A percentile compares a stretch with the other conserved stretches of the same genome.
Conservation (phyloP, 768 basidiomycete species). For the Mrakia blollopis region DNA sequence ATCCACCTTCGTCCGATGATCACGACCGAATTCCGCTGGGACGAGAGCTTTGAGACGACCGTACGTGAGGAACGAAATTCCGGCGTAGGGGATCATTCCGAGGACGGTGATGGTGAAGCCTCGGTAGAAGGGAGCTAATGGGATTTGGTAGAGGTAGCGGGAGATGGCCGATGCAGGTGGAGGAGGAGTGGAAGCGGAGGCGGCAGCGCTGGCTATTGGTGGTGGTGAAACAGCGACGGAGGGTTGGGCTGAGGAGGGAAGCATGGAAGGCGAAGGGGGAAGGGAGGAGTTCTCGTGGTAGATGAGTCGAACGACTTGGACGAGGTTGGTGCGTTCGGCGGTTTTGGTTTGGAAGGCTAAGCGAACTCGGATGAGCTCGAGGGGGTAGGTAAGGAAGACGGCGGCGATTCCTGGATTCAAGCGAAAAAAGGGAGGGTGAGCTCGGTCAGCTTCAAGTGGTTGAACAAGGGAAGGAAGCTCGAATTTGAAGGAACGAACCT, state of each 20-base stretch:
- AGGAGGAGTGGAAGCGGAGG: constrained; percentile 36
- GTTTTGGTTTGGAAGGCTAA: constrained; percentile 74
- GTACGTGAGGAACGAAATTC: constrained; percentile 90
- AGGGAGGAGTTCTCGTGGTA: constrained; percentile 58
- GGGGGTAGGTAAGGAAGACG: constrained; percentile 87
- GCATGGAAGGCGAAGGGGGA: not conserved
- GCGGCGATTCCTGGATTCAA: constrained; percentile 69
- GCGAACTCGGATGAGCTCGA: constrained; percentile 91
- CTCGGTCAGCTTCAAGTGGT: constrained; percentile 19
- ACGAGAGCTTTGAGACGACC: constrained; percentile 59
- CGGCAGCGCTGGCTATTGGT: constrained; percentile 26
- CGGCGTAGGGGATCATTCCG: constrained; percentile 94
- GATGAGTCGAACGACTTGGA: constrained; percentile 52
- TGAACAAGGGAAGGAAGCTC: constrained; percentile 17
- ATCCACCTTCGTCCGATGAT: constrained; percentile 56
- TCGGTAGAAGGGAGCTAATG: constrained; percentile 64
- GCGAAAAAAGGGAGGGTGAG: constrained; percentile 7
- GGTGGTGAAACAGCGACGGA: constrained; percentile 33
- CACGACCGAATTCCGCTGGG: constrained; percentile 35
- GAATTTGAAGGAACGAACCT: constrained; percentile 49
- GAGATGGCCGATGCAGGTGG: constrained; percentile 15
- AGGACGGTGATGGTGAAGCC: constrained; percentile 89
- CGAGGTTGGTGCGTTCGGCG: constrained; percentile 50
- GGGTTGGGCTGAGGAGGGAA: not conserved
- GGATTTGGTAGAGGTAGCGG: constrained; percentile 38